Evolutionary conservation across 345 rosid genomes (phyloP).

Genomic region (Aegle marmelos): DNA sequence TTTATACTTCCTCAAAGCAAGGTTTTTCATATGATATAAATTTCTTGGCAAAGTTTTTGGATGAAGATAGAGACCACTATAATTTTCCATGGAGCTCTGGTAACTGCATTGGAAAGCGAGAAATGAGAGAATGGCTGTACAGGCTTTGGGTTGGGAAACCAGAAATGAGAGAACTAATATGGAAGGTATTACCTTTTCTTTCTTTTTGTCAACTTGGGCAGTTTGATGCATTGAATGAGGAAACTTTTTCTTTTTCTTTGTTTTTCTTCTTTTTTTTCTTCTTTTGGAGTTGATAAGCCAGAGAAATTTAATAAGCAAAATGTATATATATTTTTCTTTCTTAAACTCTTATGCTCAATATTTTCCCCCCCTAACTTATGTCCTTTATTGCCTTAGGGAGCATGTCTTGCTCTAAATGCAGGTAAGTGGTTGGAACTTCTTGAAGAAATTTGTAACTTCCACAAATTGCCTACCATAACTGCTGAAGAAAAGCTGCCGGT

Average conservation of each 20-base stretch:
- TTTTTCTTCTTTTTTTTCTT: not conserved
- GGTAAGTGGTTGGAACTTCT: conserved; percentile 83
- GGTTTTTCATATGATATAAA: conserved; percentile 68
- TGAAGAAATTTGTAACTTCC: conserved; percentile 61
- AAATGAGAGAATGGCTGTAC: conserved; percentile 89
- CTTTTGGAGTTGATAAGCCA: not conserved
- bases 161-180: conserved; percentile 66
- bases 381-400: conserved; percentile 57
- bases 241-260: not conserved
- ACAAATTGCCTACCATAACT: conserved; percentile 54
- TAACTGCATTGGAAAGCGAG: conserved; percentile 88
- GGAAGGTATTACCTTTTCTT: conserved; percentile 65
- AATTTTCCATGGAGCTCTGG: conserved; percentile 83
- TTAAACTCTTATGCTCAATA: not conserved
- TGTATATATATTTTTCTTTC: not conserved
- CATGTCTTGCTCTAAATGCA: conserved; percentile 81
- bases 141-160: conserved; percentile 84
- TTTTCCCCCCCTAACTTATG: not conserved
- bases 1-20: conserved; percentile 51
- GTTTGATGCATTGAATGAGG: not conserved
- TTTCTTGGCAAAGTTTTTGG: conserved; percentile 63
- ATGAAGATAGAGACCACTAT: conserved; percentile 84
- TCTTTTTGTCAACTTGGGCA: not conserved
- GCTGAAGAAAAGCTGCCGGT: conserved; percentile 85
- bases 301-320: not conserved